Conservation (phyloP, 2,329 filamentous ascomycete genomes). For the Pseudogymnoascus sp. region DNA sequence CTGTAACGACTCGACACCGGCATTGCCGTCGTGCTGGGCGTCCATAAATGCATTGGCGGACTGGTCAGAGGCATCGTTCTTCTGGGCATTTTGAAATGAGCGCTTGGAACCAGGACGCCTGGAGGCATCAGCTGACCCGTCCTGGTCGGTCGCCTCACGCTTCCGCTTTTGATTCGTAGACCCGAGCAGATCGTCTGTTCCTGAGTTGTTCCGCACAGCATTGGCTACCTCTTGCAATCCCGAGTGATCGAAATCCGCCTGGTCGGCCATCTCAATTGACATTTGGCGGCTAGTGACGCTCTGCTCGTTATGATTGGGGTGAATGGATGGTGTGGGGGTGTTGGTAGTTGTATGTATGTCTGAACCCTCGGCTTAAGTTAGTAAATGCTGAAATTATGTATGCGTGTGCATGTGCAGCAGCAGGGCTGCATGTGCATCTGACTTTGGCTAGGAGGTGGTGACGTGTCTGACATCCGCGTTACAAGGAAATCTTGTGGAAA, state of each 20-base stretch:
- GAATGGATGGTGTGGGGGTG: conserved; percentile 8
- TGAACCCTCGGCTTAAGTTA: not conserved
- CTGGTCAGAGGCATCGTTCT: conserved; percentile 23
- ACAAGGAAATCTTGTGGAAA: conserved; percentile 5
- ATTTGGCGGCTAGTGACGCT: conserved; percentile 19
- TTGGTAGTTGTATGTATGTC: not conserved
- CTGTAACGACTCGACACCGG: conserved; percentile 27
- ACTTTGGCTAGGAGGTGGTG: conserved; percentile 4
- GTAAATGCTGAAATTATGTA: conserved; percentile 3
- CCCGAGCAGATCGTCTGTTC: conserved; percentile 18
- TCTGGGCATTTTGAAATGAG: conserved; percentile 8
- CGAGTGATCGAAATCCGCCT: conserved; percentile 29
- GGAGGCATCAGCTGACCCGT: conserved; percentile 28
- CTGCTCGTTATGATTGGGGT: conserved; percentile 25
- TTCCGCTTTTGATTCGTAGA: conserved; percentile 27
- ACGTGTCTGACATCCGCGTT: conserved; percentile 8
- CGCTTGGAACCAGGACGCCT: conserved; percentile 29
- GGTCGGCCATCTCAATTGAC: conserved; percentile 26
- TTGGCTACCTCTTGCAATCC: conserved; percentile 31
- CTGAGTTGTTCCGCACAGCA: conserved; percentile 25
- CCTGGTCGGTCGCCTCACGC: conserved; percentile 24
- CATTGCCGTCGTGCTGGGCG: conserved; percentile 20
- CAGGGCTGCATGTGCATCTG: conserved; percentile 2
- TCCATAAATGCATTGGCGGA: conserved; percentile 12
- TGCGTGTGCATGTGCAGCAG: conserved; percentile 3